phyloP scores from a whole-genome alignment of 805 yeast genomes.

The Candida incommunis region DNA sequence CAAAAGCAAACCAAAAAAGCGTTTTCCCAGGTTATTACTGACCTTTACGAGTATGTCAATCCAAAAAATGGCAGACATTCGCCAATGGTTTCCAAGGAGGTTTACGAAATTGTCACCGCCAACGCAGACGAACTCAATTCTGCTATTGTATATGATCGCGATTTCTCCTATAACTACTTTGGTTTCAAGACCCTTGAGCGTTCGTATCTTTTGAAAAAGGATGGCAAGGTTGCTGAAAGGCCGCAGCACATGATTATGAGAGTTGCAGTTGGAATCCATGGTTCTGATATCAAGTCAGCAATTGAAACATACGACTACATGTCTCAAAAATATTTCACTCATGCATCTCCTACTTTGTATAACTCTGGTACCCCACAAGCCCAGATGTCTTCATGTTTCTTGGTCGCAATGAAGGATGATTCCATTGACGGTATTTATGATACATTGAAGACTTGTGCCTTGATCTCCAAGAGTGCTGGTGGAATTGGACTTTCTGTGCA shows the following conservation, averaged over 20 bases:
- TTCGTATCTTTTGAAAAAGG: constrained; percentile 58
- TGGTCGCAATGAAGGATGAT: constrained; percentile 79
- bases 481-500: constrained; percentile 86
- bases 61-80: constrained; percentile 58
- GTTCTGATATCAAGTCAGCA: constrained; percentile 45
- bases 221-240: constrained; percentile 66
- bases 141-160: constrained; percentile 66
- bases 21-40: constrained; percentile 63
- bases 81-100: constrained; percentile 60
- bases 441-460: constrained; percentile 72
- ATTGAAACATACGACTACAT: constrained; percentile 75
- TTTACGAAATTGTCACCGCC: constrained; percentile 46
- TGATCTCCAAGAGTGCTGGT: constrained; percentile 85
- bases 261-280: constrained; percentile 86
- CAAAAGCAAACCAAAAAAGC: constrained; percentile 88
- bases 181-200: constrained; percentile 88
- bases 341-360: constrained; percentile 88
- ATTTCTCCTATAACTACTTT: constrained; percentile 65
- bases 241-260: constrained; percentile 87
- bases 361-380: constrained; percentile 77
- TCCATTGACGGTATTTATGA: constrained; percentile 88
- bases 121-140: constrained; percentile 55
- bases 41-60: constrained; percentile 63
- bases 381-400: constrained; percentile 78
- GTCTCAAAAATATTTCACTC: constrained; percentile 74